Base-by-base conservation (phyloP, 306 rosid species). In the Quercus engelmannii region DNA sequence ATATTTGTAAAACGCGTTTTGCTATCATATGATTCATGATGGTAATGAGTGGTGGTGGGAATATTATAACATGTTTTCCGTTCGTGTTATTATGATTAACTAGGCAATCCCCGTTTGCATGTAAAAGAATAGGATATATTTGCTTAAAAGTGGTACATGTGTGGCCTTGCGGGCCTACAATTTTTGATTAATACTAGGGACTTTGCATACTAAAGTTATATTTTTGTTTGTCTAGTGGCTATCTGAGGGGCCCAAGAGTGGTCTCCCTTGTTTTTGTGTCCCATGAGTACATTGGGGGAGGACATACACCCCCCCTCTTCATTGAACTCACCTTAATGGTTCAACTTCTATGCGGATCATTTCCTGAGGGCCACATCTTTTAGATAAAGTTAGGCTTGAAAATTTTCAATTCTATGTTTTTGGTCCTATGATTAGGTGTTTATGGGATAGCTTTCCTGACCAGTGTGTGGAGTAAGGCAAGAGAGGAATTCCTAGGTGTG, bases 161-260 rank as follows among this genome's bases (percentile, higher is more conserved):
- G 5, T 7, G 63, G 51, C 12, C 30, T 28, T 11, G 26, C 69
- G 70, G 80, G 78, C 80, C 82, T 56, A 81, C 46, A n/a, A 61
- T 11, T 41, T 76, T 54, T 76, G 55, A 68, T 31, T 67, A 46
- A 28, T 55, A 55, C 11, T 18, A 20, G 31, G 65, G 46, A 49
- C 31, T 21, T 41, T 25, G 41, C 30, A 14, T 49, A 9, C 63
- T 49, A 31, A 26, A 20, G 56, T 78, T 76, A 79, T 52, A 64
- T 30, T 46, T 83, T 69, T 82, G 84, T 76, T 87, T 67, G 38
- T 69, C 43, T 83, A 38, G 81, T 81, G 76, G 72, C 71, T 69
- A 77, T 41, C 80, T 25, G 26, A 62, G 64, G 81, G 78, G 55
- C 76, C 81, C 49, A 61, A 3, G 3, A 80, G 15, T n/a, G 83